Base-by-base conservation (phyloP, 148 eudicot genomes). In the Vaccinium vitisidaea region DNA sequence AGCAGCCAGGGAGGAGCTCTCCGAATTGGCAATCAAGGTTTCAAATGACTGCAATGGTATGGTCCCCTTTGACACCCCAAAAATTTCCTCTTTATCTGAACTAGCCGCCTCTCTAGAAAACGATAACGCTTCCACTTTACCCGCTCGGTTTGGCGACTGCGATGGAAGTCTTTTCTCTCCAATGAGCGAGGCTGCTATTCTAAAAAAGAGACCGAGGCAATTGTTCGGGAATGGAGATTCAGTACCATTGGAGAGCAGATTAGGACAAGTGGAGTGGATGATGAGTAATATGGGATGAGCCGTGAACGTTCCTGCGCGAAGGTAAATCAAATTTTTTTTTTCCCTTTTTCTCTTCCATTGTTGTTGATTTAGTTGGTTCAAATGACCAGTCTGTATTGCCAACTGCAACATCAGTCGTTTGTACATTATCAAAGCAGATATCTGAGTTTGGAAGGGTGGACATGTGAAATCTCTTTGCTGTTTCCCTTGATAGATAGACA, bases 151-250 rank as follows among this genome's bases (percentile, higher is more conserved):
- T 4, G 91, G 97, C 16, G 90, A 91, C 74, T 91, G 93, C 86
- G 88, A 82, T 79, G 93, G 84, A 77, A 85, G 88, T 46, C 86
- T 84, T 25, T 85, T 86, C 71, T 91, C 93, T 76, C 87, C 93
- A 12, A 39, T 65, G 19, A 87, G 86, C 18, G 65, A 88, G 55
- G 85, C 85, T 67, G 87, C 84, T 30, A 88, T 85, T 14, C 58
- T 91, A 59, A 94, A 92, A 83, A 94, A 94, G 88, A 88, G 95
- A 83, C 77, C 89, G 19, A 90, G 95, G 58, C 89, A 90, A 11
- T 70, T 92, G 52, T 86, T 89, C 43, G 78, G 83, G 19, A 87
- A 91, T 75, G 92, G 80, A 50, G 80, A 78, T 14, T 78, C 19
- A 18, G 43, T 78, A 16, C 61, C 30, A 4, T 48, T 49, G 56